A percentile compares a stretch with the other conserved stretches of the same genome.
Evolutionary conservation across 441 rosid genomes (phyloP).

Genomic region (Adansonia rubrostipa): DNA sequence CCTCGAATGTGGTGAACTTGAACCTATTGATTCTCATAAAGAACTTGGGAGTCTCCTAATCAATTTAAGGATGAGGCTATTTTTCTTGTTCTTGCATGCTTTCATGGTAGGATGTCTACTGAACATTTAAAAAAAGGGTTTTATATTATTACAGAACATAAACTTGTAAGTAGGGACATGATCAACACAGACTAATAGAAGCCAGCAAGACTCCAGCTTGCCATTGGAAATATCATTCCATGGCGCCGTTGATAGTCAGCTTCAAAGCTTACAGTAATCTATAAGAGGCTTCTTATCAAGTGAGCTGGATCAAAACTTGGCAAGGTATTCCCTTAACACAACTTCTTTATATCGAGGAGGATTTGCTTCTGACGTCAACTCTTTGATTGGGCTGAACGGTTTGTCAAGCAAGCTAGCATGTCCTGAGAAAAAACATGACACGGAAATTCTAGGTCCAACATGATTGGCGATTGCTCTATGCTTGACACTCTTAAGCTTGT

Average conservation of each 20-base stretch:
- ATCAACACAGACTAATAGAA: not conserved
- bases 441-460: conserved; percentile 33
- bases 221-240: not conserved
- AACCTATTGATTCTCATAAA: too few species aligned
- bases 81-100: too few species aligned
- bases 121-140: too few species aligned
- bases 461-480: conserved; percentile 38
- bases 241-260: not conserved
- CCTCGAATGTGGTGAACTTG: too few species aligned
- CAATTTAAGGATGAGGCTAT: too few species aligned
- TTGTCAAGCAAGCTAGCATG: not conserved
- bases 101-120: too few species aligned
- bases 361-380: conserved; percentile 41
- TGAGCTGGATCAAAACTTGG: conserved; percentile 6
- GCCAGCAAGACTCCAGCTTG: not conserved
- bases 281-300: conserved; percentile 12
- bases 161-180: too few species aligned
- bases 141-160: too few species aligned
- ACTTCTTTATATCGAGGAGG: conserved; percentile 45
- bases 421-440: conserved; percentile 13
- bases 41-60: too few species aligned
- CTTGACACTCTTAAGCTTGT: conserved; percentile 31
- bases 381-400: conserved; percentile 32
- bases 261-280: not conserved
- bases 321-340: conserved; percentile 16